Conservation (phyloP, 1,139 yeast species). For the Chernovozyma aurita region DNA sequence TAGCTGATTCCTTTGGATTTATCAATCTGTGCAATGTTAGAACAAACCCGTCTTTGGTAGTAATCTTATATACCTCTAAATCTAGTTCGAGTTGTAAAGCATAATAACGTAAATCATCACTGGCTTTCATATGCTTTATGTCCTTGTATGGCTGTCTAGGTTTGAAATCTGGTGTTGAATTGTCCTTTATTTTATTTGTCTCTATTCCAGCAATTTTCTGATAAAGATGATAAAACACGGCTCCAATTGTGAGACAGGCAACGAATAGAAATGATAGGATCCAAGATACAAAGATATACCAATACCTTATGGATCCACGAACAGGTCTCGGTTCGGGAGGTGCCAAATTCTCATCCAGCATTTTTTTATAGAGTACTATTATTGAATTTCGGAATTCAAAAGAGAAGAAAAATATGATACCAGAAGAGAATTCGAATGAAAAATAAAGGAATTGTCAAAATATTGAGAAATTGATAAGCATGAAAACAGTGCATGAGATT, state of each 20-base stretch:
- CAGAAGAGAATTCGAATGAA: too few relatives aligned
- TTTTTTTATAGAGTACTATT: too few relatives aligned
- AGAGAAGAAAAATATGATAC: too few relatives aligned
- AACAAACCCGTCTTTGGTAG: constrained; percentile 78
- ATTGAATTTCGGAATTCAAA: too few relatives aligned
- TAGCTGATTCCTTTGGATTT: constrained; percentile 42
- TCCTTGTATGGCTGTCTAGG: constrained; percentile 31
- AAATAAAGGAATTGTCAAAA: too few relatives aligned
- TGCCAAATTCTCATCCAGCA: constrained; percentile 17
- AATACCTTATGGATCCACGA: constrained; percentile 15
- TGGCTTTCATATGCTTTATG: constrained; percentile 23
- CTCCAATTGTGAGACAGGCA: constrained; percentile 18
- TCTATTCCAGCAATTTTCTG: constrained; percentile 23
- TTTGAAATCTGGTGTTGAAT: constrained; percentile 16
- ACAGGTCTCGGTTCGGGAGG: constrained; percentile 16
- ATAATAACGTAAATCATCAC: constrained; percentile 53
- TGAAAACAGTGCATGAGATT: too few relatives aligned
- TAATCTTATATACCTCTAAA: constrained; percentile 53
- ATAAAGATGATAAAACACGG: constrained; percentile 23
- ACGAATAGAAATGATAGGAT: constrained; percentile 28
- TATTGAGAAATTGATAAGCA: too few relatives aligned
- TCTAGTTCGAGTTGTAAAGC: constrained; percentile 56
- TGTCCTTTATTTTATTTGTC: constrained; percentile 8
- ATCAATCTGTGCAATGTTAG: constrained; percentile 61
- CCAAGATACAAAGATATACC: constrained; percentile 23